Base-by-base conservation (phyloP, 495 filamentous ascomycete genomes). In the Podospora pseudopauciseta region DNA sequence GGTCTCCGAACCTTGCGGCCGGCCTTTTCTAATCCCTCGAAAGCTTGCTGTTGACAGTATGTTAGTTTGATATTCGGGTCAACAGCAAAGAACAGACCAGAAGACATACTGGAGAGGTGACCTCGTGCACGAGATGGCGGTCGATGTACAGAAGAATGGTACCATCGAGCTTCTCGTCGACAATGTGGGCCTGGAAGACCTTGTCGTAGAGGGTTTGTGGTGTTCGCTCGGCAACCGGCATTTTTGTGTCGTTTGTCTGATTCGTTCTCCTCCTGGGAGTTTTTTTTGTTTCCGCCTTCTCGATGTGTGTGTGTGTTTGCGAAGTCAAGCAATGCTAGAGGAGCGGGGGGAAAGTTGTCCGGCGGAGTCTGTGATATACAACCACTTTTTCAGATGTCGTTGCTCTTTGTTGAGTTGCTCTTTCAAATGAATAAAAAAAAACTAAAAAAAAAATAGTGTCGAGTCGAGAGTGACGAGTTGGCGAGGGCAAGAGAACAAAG, bases 171-270 rank as follows among this genome's bases (percentile, higher is more conserved):
- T 92, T 90, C 85, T 94, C 91, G 73, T 97, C 91, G 74, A 99
- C 93, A 69, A 97, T 91, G 80, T 99, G 95, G 78, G 88, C 88
- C 70, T 90, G 86, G 78, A 97, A 90, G 77, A 99, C 93, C 88
- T 97, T 97, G 86, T 99, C 95, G 81, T 99, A 98, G 78, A 97
- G 88, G 75, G 94, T 97, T 81, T 89, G 90, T 61, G 92, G 94
- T 67, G 85, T 84, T 75, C 83, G 82, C 73, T 91, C 90, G 73
- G 89, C 90, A 76, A 84, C 85, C 74, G 93, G 93, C 93, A 97
- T 97, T 69, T 78, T 49, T 88, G 72, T 54, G 18, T 60, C 65
- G 60, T 55, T 56, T 63, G 20, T 63, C 11, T 63, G 26, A 18
- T 5, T 61, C 27, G 7, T 32, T 32, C 30, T 63, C 34, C 61